phyloP scores from a whole-genome alignment of 345 rosid genomes.

The Citrus cavaleriei region DNA sequence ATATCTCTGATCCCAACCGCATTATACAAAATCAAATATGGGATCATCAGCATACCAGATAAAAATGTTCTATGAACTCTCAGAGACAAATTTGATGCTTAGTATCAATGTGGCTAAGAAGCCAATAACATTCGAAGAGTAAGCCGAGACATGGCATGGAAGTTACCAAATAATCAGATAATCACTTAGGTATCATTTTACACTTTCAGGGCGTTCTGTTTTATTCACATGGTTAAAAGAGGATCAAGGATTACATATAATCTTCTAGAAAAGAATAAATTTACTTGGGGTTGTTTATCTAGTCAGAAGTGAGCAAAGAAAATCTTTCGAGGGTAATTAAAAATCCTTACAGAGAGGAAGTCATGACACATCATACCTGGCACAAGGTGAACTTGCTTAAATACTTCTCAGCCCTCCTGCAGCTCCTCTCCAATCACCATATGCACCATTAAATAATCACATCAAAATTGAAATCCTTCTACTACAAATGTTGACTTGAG shows the following conservation, averaged over 20 bases:
- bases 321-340: not conserved
- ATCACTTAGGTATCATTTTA: not conserved
- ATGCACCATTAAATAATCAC: not conserved
- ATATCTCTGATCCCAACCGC: not conserved
- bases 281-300: not conserved
- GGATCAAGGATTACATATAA: not conserved
- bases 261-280: not conserved
- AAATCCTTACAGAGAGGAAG: not conserved
- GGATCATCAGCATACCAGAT: not conserved
- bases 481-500: constrained; percentile 12
- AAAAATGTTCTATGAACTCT: not conserved
- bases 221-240: not conserved
- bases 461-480: not conserved
- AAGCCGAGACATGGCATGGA: not conserved
- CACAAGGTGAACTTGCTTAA: constrained; percentile 11
- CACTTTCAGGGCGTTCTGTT: not conserved
- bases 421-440: constrained; percentile 9
- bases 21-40: not conserved
- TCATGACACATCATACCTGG: constrained; percentile 15
- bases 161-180: not conserved
- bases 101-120: not conserved
- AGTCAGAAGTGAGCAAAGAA: not conserved
- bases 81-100: not conserved
- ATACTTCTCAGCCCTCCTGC: constrained; percentile 2
- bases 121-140: not conserved